Evolutionary conservation across 306 rosid species (phyloP).

Genomic region (Vigna mungo): DNA sequence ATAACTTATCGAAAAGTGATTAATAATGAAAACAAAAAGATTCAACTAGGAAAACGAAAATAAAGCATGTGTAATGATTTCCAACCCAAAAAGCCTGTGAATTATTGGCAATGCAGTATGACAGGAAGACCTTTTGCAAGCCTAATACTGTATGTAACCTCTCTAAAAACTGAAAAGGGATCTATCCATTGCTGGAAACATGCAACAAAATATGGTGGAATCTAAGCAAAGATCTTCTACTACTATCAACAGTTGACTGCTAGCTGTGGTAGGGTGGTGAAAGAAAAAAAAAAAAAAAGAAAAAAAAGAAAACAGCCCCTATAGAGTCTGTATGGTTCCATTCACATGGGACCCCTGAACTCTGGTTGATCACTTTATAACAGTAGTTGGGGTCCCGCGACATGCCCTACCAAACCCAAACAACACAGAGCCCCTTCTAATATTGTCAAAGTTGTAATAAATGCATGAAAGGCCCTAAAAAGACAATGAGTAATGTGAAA

Average conservation of each 20-base stretch:
- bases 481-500: slow-evolving; percentile 3
- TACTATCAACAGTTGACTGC: slow-evolving; percentile 25
- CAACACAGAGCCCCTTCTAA: neutral
- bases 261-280: slow-evolving; percentile 18
- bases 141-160: slow-evolving; percentile 2
- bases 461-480: slow-evolving; percentile 27
- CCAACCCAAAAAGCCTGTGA: slow-evolving; percentile 3
- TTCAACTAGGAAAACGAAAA: neutral
- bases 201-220: slow-evolving; percentile 50
- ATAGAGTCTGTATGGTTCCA: slow-evolving; percentile 35
- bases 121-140: slow-evolving; percentile 14
- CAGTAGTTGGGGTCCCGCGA: slow-evolving; percentile 42
- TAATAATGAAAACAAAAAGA: neutral
- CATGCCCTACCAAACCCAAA: slow-evolving; percentile 34
- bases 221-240: slow-evolving; percentile 34
- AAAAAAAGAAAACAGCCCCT: neutral
- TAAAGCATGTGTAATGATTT: slow-evolving; percentile 24
- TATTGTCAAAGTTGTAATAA: slow-evolving; percentile 37
- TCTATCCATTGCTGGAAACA: slow-evolving; percentile 39
- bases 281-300: neutral
- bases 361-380: slow-evolving; percentile 42
- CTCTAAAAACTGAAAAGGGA: slow-evolving; percentile 36
- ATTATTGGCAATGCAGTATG: neutral
- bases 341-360: slow-evolving; percentile 72
- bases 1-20: neutral